Evolutionary conservation across 768 basidiomycete genomes (phyloP), one percentile per base, ranked within the genome.

Genomic region (Agaricus sinodeliciosus): DNA sequence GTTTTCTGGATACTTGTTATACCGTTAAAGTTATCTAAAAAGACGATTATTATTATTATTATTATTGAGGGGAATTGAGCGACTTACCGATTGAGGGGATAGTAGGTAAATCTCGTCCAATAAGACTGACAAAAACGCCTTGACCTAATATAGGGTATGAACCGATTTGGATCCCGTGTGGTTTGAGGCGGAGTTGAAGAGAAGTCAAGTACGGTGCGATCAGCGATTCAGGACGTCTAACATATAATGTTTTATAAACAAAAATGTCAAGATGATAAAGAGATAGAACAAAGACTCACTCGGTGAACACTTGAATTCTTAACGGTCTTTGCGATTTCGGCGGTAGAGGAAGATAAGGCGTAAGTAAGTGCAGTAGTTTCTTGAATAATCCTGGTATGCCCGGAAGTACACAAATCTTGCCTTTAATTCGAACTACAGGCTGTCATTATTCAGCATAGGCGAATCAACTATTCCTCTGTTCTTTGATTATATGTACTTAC

Each of bases 351-450:
- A 97, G 69, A 64, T 83, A 90, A 8, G 81, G 80, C 12, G 80
- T 80, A 18, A 94, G 70, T 16, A 77, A 81, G 49, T 83, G 77
- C 34, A 96, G 69, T 75, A 97, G 85, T 65, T 79, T 81, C 60
- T 87, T 82, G 70, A 94, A 95, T 27, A 95, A 75, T 3, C 74
- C 68, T 0, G 94, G 94, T 42, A 96, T 90, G 27, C 94, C 94
- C 0, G 94, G 94, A 69, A 97, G 85, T 25, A 97, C 74, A 67
- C 91, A 95, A 13, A 96, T 74, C 69, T 90, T 94, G 19, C 88
- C 87, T 59, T 81, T 81, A 2, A 96, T 73, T 15, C 92, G 78
- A 0, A 95, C 84, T 11, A 96, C 90, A 22, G 94, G 94, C n/a
- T n/a, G n/a, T n/a, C n/a, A n/a, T n/a, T n/a, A n/a, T n/a, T n/a